Conservation (phyloP, 257 asterid genomes). For the Eustoma russellianum region DNA sequence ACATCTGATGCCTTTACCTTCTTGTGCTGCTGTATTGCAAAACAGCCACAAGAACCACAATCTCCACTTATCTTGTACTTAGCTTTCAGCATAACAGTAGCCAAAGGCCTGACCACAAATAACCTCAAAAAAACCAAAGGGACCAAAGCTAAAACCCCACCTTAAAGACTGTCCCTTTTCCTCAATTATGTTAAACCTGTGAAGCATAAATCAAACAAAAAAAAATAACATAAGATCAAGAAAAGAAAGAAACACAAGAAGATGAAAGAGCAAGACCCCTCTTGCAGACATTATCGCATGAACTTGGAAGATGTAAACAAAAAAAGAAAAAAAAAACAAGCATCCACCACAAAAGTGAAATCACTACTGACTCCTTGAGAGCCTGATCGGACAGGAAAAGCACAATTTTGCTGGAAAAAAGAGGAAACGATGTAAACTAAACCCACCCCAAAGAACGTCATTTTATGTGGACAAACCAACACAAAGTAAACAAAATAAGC, state of each 20-base stretch:
- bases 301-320: conserved; percentile 24
- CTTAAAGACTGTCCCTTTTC: conserved; percentile 22
- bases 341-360: conserved; percentile 3
- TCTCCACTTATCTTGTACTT: conserved; percentile 29
- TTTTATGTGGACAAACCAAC: conserved; percentile 64
- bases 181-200: conserved; percentile 17
- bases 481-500: conserved; percentile 24
- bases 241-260: conserved; percentile 5
- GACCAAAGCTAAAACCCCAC: conserved; percentile 38
- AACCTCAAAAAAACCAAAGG: conserved; percentile 23
- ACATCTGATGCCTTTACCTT: conserved; percentile 79
- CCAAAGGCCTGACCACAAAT: conserved; percentile 27
- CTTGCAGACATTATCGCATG: conserved; percentile 56
- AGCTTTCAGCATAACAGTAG: conserved; percentile 67
- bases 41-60: conserved; percentile 77
- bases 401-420: conserved; percentile 20
- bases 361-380: conserved; percentile 9
- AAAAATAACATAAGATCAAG: conserved; percentile 20
- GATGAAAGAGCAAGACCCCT: conserved; percentile 25
- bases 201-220: conserved; percentile 1
- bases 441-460: conserved; percentile 43
- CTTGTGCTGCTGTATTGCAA: conserved; percentile 71
- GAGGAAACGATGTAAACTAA: conserved; percentile 22
- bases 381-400: conserved; percentile 25
- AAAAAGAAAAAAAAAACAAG: conserved; percentile 24